Conservation (phyloP, 495 filamentous ascomycete species). For the Cudoniella acicularis region DNA sequence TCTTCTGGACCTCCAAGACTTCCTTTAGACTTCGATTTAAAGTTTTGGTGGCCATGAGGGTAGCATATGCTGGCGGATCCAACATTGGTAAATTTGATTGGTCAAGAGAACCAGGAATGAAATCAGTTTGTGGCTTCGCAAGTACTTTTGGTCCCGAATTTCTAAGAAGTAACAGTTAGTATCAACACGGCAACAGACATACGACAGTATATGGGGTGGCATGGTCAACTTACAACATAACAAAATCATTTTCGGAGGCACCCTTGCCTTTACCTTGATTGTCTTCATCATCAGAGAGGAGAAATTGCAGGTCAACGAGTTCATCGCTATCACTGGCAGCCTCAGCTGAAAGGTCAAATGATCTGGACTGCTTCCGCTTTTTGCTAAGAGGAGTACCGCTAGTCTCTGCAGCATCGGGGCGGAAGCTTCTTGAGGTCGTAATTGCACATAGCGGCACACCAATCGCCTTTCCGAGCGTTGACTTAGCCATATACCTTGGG, state of each 20-base stretch:
- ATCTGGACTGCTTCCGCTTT: constrained; percentile 8
- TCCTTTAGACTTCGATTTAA: constrained; percentile 60
- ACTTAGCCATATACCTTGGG: constrained; percentile 39
- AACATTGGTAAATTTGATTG: constrained; percentile 53
- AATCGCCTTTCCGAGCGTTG: constrained; percentile 25
- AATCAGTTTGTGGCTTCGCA: constrained; percentile 48
- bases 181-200: too few species aligned
- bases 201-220: too few species aligned
- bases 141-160: constrained; percentile 4
- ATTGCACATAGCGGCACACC: constrained; percentile 22
- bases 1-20: constrained; percentile 61
- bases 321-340: constrained; percentile 47
- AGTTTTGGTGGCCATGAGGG: constrained; percentile 52
- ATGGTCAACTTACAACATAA: constrained; percentile 4
- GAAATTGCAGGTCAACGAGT: constrained; percentile 45
- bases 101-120: constrained; percentile 61
- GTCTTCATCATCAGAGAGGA: constrained; percentile 35
- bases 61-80: constrained; percentile 65
- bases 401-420: neutral
- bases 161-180: too few species aligned
- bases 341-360: constrained; percentile 13
- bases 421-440: constrained; percentile 18
- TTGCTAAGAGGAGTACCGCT: constrained; percentile 11
- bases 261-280: constrained; percentile 8
- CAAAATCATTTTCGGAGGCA: neutral